Evolutionary conservation across 2,329 filamentous ascomycete species (phyloP).

Genomic region (Aspergillus uvarum): DNA sequence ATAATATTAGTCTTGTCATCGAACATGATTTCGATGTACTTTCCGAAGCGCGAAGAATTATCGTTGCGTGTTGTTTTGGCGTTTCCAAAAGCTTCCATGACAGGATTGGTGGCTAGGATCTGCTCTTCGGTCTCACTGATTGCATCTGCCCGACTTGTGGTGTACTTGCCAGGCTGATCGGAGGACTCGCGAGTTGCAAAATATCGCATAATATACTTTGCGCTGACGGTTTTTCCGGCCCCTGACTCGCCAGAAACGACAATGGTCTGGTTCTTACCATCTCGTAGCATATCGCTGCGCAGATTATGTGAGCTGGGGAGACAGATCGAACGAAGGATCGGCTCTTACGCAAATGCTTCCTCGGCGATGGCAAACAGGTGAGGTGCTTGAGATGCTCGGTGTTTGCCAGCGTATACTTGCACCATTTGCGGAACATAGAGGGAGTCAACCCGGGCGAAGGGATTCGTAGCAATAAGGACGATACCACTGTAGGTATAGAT

Average conservation of each 20-base stretch:
- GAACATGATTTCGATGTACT: conserved; percentile 99
- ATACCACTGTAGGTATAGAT: conserved; percentile 99
- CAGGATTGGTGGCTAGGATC: conserved; percentile 95
- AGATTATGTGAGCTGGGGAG: conserved; percentile 37
- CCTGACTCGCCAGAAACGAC: conserved; percentile 99
- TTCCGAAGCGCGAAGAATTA: conserved; percentile 97
- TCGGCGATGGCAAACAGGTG: conserved; percentile 99
- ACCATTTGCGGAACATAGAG: conserved; percentile 99
- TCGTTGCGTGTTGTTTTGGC: conserved; percentile 99
- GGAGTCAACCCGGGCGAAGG: conserved; percentile 94
- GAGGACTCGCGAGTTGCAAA: conserved; percentile 96
- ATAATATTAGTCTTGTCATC: conserved; percentile 94
- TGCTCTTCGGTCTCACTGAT: conserved; percentile 99
- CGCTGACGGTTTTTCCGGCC: conserved; percentile 97
- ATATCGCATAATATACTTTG: conserved; percentile 99
- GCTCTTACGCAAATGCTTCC: conserved; percentile 86
- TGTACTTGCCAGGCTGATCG: conserved; percentile 75
- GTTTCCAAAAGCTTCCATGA: conserved; percentile 99
- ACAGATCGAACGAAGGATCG: background rate
- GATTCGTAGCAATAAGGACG: conserved; percentile 96
- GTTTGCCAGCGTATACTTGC: conserved; percentile 97
- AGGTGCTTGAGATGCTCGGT: conserved; percentile 92
- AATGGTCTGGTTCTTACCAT: conserved; percentile 94
- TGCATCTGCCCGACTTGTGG: conserved; percentile 70
- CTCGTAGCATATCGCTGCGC: conserved; percentile 87